These are phyloP conservation scores for Acanthamoeba polyphaga DNA, from an alignment of 208 protist genomes.

Conservation along the genomic window DNA sequence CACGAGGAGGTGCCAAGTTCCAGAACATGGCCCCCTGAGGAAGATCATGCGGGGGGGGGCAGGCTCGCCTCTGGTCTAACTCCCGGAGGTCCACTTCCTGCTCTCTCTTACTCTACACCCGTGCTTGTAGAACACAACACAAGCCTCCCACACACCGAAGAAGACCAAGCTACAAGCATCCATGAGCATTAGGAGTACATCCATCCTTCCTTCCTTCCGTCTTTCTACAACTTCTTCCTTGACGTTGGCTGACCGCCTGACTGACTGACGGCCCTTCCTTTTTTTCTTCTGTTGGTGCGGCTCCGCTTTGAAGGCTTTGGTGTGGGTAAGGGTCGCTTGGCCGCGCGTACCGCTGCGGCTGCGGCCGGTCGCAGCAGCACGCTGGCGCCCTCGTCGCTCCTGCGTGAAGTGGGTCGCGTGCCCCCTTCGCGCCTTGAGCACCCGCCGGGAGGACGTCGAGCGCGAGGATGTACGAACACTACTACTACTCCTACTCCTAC, in stretches of 20 bases:
- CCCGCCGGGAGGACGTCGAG: neutral
- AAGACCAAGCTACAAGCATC: neutral
- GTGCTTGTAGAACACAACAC: no score
- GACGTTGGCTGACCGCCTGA: no score
- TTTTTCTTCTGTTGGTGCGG: no score
- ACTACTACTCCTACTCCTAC: neutral
- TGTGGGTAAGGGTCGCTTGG: neutral
- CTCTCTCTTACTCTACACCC: no score
- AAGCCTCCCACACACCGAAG: neutral
- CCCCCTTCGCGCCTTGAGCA: conserved; percentile 9
- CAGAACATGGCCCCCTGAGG: no score
- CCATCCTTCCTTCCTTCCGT: no score
- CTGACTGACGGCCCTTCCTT: no score
- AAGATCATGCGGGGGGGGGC: no score
- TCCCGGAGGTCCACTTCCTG: no score
- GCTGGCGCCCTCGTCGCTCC: conserved; percentile 11
- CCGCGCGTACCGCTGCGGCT: neutral
- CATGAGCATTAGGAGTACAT: conserved; percentile 17
- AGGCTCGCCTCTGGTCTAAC: no score
- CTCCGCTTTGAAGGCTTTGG: neutral
- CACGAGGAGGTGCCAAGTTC: no score
- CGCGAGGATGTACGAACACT: neutral
- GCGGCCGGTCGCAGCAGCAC: neutral
- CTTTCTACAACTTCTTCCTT: no score
- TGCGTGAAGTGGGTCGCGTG: neutral